These are phyloP conservation scores for Pseudocercospora fuligena DNA, from an alignment of 2,329 filamentous ascomycete species.

Conservation along the genomic window DNA sequence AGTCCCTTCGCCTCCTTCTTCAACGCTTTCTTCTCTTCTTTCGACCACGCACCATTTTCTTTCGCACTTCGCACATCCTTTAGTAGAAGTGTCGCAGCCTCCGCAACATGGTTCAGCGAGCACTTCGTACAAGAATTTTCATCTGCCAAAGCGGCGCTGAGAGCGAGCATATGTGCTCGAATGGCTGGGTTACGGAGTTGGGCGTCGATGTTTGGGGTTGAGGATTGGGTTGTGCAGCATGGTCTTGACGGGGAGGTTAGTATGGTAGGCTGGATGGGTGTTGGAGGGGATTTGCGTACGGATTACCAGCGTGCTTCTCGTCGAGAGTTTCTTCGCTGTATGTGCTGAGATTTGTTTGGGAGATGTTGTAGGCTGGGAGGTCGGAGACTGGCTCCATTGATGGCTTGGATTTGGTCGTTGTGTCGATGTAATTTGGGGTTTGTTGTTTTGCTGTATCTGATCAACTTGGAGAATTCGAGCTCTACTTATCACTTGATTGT, in stretches of 20 bases:
- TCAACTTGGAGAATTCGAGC: too few species aligned
- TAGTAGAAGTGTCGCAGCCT: not conserved
- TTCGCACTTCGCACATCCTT: constrained; percentile 13
- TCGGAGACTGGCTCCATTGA: not conserved
- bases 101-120: constrained; percentile 3
- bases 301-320: not conserved
- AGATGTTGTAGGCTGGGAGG: not conserved
- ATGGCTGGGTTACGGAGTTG: not conserved
- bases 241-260: not conserved
- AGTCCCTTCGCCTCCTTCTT: constrained; percentile 17
- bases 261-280: not conserved
- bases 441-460: too few species aligned
- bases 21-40: constrained; percentile 16
- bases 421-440: not conserved
- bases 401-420: not conserved
- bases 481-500: too few species aligned
- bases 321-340: not conserved
- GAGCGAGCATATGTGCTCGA: constrained; percentile 12
- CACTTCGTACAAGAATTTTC: constrained; percentile 13
- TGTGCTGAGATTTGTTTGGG: not conserved
- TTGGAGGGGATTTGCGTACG: not conserved
- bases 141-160: constrained; percentile 17
- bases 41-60: constrained; percentile 5
- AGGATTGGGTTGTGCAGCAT: constrained; percentile 5
- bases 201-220: constrained; percentile 15